phyloP scores from a whole-genome alignment of 2,329 filamentous ascomycete genomes.

The Eurotiales sp. region DNA sequence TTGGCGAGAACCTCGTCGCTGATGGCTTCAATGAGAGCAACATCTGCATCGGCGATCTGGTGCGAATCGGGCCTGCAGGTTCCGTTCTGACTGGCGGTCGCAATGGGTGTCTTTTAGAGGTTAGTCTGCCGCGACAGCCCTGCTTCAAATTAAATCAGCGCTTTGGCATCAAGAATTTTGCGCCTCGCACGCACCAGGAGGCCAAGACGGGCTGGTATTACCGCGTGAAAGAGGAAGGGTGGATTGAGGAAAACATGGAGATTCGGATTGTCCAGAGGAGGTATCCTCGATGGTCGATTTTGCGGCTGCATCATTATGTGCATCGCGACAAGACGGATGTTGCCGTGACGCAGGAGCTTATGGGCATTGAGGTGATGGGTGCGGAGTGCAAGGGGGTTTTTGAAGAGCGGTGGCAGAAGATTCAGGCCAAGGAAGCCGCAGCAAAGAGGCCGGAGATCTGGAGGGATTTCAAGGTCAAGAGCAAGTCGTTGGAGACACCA shows the following conservation, averaged over 20 bases:
- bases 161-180: slow-evolving; percentile 61
- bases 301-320: slow-evolving; percentile 60
- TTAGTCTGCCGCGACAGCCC: slow-evolving; percentile 60
- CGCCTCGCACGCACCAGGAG: slow-evolving; percentile 53
- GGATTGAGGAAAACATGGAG: slow-evolving; percentile 54
- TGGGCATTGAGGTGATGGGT: slow-evolving; percentile 38
- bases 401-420: slow-evolving; percentile 49
- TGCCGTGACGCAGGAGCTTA: slow-evolving; percentile 46
- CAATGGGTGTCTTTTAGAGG: slow-evolving; percentile 45
- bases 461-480: neutral
- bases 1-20: slow-evolving; percentile 63
- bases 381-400: slow-evolving; percentile 54
- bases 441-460: neutral
- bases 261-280: slow-evolving; percentile 54
- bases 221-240: slow-evolving; percentile 55
- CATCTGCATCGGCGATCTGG: slow-evolving; percentile 61
- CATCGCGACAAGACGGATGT: slow-evolving; percentile 52
- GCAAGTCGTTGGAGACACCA: neutral
- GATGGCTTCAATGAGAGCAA: slow-evolving; percentile 59
- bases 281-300: slow-evolving; percentile 60
- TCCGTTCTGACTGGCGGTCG: neutral
- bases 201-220: slow-evolving; percentile 66
- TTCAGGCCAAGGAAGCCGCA: slow-evolving; percentile 18
- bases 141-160: slow-evolving; percentile 69
- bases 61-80: slow-evolving; percentile 49